These are phyloP conservation scores for Capsicum rhomboideum DNA, from an alignment of 257 asterid genomes.

Conservation along the genomic window DNA sequence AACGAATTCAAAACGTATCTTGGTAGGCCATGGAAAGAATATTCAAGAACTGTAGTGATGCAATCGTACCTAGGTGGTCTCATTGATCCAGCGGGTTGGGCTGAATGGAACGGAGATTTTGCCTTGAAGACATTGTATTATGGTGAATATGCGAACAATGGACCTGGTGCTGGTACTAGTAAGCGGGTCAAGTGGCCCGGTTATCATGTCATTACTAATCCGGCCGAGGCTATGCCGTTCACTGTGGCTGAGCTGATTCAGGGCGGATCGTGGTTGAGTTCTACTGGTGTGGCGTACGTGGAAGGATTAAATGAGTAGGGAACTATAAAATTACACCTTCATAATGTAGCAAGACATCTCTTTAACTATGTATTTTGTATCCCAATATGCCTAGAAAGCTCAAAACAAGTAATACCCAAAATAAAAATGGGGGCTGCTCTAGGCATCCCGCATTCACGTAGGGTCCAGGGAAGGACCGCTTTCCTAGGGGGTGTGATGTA, in stretches of 20 bases:
- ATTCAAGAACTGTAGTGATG: conserved; percentile 48
- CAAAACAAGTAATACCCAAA: neutral
- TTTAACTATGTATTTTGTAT: neutral
- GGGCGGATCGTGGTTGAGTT: conserved; percentile 38
- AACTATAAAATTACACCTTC: neutral
- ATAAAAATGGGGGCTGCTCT: no score
- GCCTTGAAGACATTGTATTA: conserved; percentile 40
- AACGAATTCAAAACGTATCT: conserved; percentile 26
- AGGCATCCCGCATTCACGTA: no score
- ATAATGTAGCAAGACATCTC: neutral
- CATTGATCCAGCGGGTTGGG: conserved; percentile 52
- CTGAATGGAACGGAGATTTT: conserved; percentile 34
- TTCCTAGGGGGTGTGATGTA: no score
- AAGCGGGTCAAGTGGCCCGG: conserved; percentile 45
- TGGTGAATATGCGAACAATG: conserved; percentile 45
- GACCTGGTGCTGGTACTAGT: conserved; percentile 46
- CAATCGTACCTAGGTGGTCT: conserved; percentile 26
- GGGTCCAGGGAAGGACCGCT: no score
- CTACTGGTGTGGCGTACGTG: conserved; percentile 37
- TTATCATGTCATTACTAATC: conserved; percentile 20
- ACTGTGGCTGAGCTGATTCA: conserved; percentile 43
- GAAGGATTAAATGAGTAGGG: conserved; percentile 20
- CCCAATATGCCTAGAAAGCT: neutral
- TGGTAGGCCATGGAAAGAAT: conserved; percentile 63
- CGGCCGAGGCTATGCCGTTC: conserved; percentile 30